Conservation (phyloP, 345 rosid species). For the Cochlearia excelsa region DNA sequence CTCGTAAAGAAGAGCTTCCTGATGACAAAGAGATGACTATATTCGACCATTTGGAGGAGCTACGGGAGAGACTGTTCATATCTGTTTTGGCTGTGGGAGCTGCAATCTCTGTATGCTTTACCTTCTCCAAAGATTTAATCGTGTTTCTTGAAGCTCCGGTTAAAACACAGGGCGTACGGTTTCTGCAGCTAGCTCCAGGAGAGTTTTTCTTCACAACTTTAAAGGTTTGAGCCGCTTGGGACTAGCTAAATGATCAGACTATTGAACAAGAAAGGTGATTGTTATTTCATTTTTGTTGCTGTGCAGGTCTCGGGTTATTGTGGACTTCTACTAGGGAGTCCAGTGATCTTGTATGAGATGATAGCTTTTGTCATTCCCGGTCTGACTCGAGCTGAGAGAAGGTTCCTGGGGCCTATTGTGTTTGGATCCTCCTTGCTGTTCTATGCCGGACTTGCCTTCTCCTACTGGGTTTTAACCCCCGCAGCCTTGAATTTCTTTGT, state of each 20-base stretch:
- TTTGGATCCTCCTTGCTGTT: slow-evolving; percentile 89
- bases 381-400: slow-evolving; percentile 82
- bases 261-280: slow-evolving; percentile 9
- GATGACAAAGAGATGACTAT: slow-evolving; percentile 96
- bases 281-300: background rate
- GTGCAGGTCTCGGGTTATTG: slow-evolving; percentile 94
- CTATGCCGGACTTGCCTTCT: slow-evolving; percentile 80
- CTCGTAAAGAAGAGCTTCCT: slow-evolving; percentile 82
- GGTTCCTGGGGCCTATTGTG: slow-evolving; percentile 89
- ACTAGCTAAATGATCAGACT: slow-evolving; percentile 9
- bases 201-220: slow-evolving; percentile 97
- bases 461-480: slow-evolving; percentile 82
- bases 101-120: slow-evolving; percentile 89
- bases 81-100: slow-evolving; percentile 93
- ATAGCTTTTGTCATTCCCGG: slow-evolving; percentile 98
- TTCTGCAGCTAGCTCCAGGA: slow-evolving; percentile 95
- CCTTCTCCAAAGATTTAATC: slow-evolving; percentile 82
- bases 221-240: slow-evolving; percentile 51
- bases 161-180: slow-evolving; percentile 82
- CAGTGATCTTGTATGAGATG: slow-evolving; percentile 83
- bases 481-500: slow-evolving; percentile 97
- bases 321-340: slow-evolving; percentile 93
- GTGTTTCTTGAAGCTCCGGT: slow-evolving; percentile 97
- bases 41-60: slow-evolving; percentile 95
- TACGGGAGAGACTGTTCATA: slow-evolving; percentile 79